Evolutionary conservation across 495 filamentous ascomycete genomes (phyloP), one percentile per base, ranked within the genome.

Genomic region (Alectoria sarmentosa): DNA sequence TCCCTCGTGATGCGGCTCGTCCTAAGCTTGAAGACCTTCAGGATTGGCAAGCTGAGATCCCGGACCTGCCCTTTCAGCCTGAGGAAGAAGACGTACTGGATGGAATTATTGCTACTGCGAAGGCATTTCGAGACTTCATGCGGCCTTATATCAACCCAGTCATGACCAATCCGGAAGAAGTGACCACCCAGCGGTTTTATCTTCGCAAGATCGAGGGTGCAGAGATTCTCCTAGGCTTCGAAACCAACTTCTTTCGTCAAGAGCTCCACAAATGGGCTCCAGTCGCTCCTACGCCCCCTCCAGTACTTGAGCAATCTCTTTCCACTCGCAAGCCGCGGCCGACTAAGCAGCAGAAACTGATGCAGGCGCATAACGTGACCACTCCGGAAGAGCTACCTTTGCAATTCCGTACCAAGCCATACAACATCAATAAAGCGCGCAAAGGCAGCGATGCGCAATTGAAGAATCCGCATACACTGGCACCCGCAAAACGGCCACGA

Each of bases 141-240:
- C 80, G 84, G 52, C 78, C 82, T 42, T 88, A 90, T 75, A 91
- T 92, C 73, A 95, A 91, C 72, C 87, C 87, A 3, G 79, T 89
- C 9, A 85, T 91, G 69, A 85, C 86, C 15, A 96, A 90, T 1
- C 85, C 87, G 11, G 89, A 92, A 66, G 95, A 99, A 74, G 85
- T 90, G 10, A 86, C 90, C 15, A 90, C 87, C 0, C 87, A 96
- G 77, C 87, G 96, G n/a, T 99, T 99, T 77, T 97, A 96, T 68
- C 82, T 99, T 38, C 90, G 94, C 56, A 99, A 99, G 78, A 94
- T 99, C 49, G 95, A 99, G 77, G 94, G 94, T 13, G 95, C 94
- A 17, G 94, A 99, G 73, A 92, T 99, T 57, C 83, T 99, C 11
- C 76, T 99, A 14, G 84, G 92, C 4, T 88, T 88, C 62, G 94